These are phyloP conservation scores for Alloteropsis semialata DNA, from an alignment of 176 grass and related monocot species.

Conservation along the genomic window DNA sequence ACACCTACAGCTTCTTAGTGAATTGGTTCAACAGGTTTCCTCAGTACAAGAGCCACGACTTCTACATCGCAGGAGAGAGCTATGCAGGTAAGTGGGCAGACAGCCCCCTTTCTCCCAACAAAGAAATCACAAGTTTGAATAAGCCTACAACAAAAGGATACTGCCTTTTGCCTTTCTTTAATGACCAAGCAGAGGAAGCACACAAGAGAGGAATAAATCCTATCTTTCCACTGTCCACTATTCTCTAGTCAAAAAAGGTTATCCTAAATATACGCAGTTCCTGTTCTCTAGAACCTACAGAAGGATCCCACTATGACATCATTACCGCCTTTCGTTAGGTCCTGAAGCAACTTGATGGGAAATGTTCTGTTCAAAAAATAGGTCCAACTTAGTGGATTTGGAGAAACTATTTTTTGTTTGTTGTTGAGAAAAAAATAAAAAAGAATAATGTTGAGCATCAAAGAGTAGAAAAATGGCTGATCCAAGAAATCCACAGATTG, in stretches of 20 bases:
- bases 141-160: conserved; percentile 25
- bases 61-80: conserved; percentile 51
- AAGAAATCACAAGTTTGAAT: conserved; percentile 16
- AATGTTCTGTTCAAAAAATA: conserved; percentile 11
- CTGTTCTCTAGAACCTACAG: conserved; percentile 7
- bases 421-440: background rate
- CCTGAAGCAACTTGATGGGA: conserved; percentile 13
- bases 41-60: conserved; percentile 37
- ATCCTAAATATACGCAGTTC: conserved; percentile 3
- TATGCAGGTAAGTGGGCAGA: conserved; percentile 39
- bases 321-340: conserved; percentile 21
- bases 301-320: conserved; percentile 1
- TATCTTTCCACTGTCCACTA: conserved; percentile 21
- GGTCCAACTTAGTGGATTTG: background rate
- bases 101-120: conserved; percentile 35
- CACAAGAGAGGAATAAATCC: conserved; percentile 16
- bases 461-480: background rate
- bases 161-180: background rate
- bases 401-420: conserved; percentile 20
- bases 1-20: conserved; percentile 34
- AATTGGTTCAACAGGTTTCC: conserved; percentile 47
- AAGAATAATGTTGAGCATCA: background rate
- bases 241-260: conserved; percentile 36
- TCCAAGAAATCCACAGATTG: background rate
- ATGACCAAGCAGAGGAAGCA: conserved; percentile 27